Base-by-base conservation (phyloP, 2,329 filamentous ascomycete genomes). In the Fusarium xyrophilum region DNA sequence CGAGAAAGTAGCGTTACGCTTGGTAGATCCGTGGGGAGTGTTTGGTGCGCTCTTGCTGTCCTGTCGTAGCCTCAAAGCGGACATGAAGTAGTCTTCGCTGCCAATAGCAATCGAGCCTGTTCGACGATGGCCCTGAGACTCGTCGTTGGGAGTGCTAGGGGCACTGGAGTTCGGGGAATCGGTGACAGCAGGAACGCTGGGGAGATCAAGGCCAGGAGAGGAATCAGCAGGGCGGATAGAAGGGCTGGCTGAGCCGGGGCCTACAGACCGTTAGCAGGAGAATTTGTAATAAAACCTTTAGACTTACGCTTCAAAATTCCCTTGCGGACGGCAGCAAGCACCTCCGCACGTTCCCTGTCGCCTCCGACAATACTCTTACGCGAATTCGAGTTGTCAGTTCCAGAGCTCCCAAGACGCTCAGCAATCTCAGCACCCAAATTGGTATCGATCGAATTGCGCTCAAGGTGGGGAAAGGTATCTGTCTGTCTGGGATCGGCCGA, bases 361-460 rank as follows among this genome's bases (percentile, higher is more conserved):
- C 93, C 92, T 39, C 94, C 95, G 47, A 97, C 86, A 73, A 97
- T 96, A 81, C 93, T 98, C 83, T 92, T 95, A 69, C 94, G 88
- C 17, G 89, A 83, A 25, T 83, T 82, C 25, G 90, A 88, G 55
- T 84, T 86, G 30, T 90, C 87, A 1, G 86, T 88, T 12, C 84
- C 84, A 6, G 86, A 85, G 68, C 85, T 88, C 30, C 84, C 84
- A 9, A 83, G 70, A 19, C 86, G 84, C 32, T 90, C 87, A 17
- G 83, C 75, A 48, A 80, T 72, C 42, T 81, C 80, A 6, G 82
- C 82, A 4, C 81, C 77, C 46, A 83, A 83, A 11, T 81, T 83
- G 17, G 88, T 87, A 77, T 96, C 93, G 17, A 95, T 82, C 2
- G 91, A 95, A 74, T 94, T 94, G 40, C 89, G 85, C 79, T 97